Conservation (phyloP, 1,139 yeast genomes). For the Zygoascus meyerae region DNA sequence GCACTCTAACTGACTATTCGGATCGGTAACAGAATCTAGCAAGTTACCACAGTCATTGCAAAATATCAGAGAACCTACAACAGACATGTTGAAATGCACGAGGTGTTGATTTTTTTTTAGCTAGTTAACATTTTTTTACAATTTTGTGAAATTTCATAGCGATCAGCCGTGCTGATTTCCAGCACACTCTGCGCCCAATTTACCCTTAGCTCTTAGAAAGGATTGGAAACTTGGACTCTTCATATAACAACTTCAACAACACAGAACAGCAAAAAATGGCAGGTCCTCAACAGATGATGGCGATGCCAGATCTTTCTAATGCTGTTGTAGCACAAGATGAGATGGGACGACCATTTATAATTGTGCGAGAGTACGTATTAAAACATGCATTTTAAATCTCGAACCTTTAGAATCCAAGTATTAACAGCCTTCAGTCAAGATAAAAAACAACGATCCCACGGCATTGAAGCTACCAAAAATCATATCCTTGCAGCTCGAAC, state of each 20-base stretch:
- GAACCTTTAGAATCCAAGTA: too few species aligned
- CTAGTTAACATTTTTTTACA: too few species aligned
- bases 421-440: conserved; percentile 52
- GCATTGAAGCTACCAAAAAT: conserved; percentile 86
- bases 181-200: too few species aligned
- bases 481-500: conserved; percentile 96
- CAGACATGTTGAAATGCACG: conserved; percentile 77
- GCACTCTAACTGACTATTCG: conserved; percentile 46
- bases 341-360: conserved; percentile 97
- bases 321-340: conserved; percentile 99
- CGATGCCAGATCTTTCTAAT: conserved; percentile 91
- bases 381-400: background rate
- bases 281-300: conserved; percentile 41
- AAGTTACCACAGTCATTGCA: conserved; percentile 92
- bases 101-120: too few species aligned
- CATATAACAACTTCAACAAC: background rate
- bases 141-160: too few species aligned
- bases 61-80: conserved; percentile 89
- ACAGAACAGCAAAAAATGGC: conserved; percentile 13
- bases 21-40: conserved; percentile 59
- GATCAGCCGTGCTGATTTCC: too few species aligned
- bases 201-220: too few species aligned
- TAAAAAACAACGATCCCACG: conserved; percentile 83
- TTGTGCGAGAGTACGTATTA: conserved; percentile 64
- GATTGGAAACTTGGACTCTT: background rate